Evolutionary conservation across 345 rosid genomes (phyloP).

Genomic region (Zanthoxylum bungeanum): DNA sequence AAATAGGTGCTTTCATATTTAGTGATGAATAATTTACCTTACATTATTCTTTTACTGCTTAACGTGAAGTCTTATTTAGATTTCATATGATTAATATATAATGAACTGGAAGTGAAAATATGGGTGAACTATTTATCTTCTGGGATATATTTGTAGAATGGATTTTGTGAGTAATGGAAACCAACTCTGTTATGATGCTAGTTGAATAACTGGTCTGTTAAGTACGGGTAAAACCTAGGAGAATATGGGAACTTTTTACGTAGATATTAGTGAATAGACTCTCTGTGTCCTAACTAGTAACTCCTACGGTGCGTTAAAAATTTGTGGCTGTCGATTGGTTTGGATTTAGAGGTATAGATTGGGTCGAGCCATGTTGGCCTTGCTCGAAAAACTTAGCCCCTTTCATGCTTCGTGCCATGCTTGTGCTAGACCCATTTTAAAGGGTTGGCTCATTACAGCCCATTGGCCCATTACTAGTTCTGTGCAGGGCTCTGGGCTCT

Average conservation of each 20-base stretch:
- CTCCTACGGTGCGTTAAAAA: neutral
- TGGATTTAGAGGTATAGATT: neutral
- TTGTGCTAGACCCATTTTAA: neutral
- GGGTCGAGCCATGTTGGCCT: neutral
- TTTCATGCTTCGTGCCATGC: neutral
- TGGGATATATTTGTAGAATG: neutral
- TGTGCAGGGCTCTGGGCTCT: neutral
- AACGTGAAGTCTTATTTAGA: neutral
- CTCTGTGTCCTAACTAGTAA: neutral
- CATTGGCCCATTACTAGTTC: neutral
- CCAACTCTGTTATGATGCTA: neutral
- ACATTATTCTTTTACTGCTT: neutral
- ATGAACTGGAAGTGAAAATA: neutral
- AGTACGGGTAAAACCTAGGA: neutral
- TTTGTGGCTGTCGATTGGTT: neutral
- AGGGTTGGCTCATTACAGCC: neutral
- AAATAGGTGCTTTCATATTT: conserved; percentile 49
- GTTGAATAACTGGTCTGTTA: neutral
- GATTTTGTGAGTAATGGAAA: neutral
- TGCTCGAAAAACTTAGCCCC: neutral
- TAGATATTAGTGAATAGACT: neutral
- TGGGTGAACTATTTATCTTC: neutral
- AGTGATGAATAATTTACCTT: neutral
- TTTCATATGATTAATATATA: neutral
- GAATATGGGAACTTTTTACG: neutral